Base-by-base conservation (phyloP, 2,329 filamentous ascomycete genomes). In the Lachnellula cervina region DNA sequence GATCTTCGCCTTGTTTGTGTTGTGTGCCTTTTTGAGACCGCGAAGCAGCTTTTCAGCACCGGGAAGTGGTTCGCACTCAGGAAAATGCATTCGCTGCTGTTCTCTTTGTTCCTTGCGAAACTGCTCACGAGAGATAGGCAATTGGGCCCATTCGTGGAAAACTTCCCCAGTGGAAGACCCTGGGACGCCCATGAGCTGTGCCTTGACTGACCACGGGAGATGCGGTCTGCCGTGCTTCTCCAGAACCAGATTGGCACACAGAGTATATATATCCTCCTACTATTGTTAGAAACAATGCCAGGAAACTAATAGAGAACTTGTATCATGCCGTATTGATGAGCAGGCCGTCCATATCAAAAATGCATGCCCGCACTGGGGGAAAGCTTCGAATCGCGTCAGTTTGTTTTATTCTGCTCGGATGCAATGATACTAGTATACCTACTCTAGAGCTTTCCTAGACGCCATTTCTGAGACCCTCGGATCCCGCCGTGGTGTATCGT, bases 331-430 rank as follows among this genome's bases (percentile, higher is more conserved):
- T 91, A 73, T 97, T 86, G 17, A 97, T 86, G 17, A 97, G 83
- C 40, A 97, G 86, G 59, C 93, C 93, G 74, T 97, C 93, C 91
- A 97, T 96, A 77, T 97, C 93, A 72, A 97, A 97, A 63, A 97
- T 86, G 72, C 91, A 96, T 63, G 93, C 93, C 65, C 90, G 82
- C 57, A 97, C 80, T 50, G 87, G 84, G 23, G 89, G 87, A 72
- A 90, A 85, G 69, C 87, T 89, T 40, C 9, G n/a, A 67, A n/a
- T 28, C 32, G 23, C 45, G 38, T 54, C 34, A 53, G 44, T 34
- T 19, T 14, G 14, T 5, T 13, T 46, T 25, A 23, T 35, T 43
- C 19, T 21, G 34, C 34, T 17, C 34, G 21, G 44, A 49, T 11
- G 9, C 7, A 5, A 17, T n/a, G 7, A 6, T 28, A 28, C 25